Evolutionary conservation across 495 filamentous ascomycete species (phyloP).

Genomic region (Annulohypoxylon nitens): DNA sequence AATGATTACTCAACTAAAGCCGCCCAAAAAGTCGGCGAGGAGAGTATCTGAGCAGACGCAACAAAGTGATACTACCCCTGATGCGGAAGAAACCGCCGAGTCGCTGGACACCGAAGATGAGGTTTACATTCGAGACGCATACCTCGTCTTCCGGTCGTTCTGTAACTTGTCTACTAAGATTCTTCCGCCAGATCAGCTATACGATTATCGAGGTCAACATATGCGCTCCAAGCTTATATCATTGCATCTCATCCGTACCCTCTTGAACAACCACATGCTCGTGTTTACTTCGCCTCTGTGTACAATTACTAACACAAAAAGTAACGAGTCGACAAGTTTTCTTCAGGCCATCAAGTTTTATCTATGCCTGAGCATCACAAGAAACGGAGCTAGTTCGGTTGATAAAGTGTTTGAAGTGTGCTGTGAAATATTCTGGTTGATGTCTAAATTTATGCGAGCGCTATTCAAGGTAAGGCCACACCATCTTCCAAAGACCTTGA

Average conservation of each 20-base stretch:
- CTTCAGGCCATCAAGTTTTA: constrained; percentile 97
- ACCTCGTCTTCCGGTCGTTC: constrained; percentile 95
- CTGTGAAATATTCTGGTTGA: constrained; percentile 98
- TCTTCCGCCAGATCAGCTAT: constrained; percentile 87
- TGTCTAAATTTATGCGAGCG: constrained; percentile 92
- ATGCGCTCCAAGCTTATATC: constrained; percentile 98
- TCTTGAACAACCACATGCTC: constrained; percentile 88
- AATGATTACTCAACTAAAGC: constrained; percentile 85
- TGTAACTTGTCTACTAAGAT: constrained; percentile 97
- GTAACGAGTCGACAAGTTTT: constrained; percentile 86
- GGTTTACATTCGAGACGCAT: constrained; percentile 95
- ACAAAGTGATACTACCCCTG: constrained; percentile 60
- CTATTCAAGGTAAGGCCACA: constrained; percentile 80
- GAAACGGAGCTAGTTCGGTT: constrained; percentile 94
- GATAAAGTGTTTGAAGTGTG: constrained; percentile 92
- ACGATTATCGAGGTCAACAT: constrained; percentile 90
- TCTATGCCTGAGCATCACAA: constrained; percentile 90
- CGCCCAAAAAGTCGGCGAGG: constrained; percentile 64
- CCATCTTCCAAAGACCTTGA: background rate
- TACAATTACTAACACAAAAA: constrained; percentile 88
- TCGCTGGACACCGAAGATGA: constrained; percentile 89
- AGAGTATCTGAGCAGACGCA: constrained; percentile 70
- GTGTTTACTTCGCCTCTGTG: constrained; percentile 91
- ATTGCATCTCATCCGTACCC: constrained; percentile 91
- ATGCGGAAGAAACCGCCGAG: constrained; percentile 68